Evolutionary conservation across 768 basidiomycete genomes (phyloP).

Genomic region (Floccularia luteovirens): DNA sequence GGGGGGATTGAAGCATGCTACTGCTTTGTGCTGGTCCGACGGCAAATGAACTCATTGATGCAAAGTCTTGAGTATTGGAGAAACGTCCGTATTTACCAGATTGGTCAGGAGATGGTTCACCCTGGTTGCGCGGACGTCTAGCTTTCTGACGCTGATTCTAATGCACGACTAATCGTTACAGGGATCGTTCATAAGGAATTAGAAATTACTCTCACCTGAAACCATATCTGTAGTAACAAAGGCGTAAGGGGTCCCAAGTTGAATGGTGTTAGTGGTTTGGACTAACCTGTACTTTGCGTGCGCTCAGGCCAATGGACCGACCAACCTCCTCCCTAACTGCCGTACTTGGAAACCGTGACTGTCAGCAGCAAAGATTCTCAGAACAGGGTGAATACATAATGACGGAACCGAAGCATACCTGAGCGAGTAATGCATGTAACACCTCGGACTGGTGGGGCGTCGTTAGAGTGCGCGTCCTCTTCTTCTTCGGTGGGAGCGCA

Average conservation of each 20-base stretch:
- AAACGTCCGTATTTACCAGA: constrained; percentile 62
- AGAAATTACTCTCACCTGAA: constrained; percentile 52
- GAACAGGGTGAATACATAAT: background rate
- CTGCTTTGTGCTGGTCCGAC: background rate
- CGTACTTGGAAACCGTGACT: constrained; percentile 89
- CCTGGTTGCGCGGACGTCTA: constrained; percentile 62
- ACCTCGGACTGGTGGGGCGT: constrained; percentile 86
- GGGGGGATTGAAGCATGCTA: too few species aligned
- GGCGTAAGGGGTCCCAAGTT: too few species aligned
- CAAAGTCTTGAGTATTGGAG: constrained; percentile 31
- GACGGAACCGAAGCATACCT: constrained; percentile 38
- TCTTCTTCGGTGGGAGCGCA: constrained; percentile 59
- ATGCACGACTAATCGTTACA: constrained; percentile 10
- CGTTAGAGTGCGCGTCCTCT: constrained; percentile 76
- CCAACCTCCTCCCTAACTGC: constrained; percentile 86
- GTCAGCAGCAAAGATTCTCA: too few species aligned
- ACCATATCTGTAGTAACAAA: constrained; percentile 68
- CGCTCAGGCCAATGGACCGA: constrained; percentile 80
- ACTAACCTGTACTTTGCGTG: constrained; percentile 79
- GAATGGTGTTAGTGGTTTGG: background rate
- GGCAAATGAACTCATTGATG: constrained; percentile 9
- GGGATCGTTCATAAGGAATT: constrained; percentile 13
- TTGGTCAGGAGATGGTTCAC: constrained; percentile 40
- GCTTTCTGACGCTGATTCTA: constrained; percentile 89
- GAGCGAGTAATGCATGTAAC: constrained; percentile 78